Evolutionary conservation across 805 yeast genomes (phyloP).

Genomic region (Candida quercuum): DNA sequence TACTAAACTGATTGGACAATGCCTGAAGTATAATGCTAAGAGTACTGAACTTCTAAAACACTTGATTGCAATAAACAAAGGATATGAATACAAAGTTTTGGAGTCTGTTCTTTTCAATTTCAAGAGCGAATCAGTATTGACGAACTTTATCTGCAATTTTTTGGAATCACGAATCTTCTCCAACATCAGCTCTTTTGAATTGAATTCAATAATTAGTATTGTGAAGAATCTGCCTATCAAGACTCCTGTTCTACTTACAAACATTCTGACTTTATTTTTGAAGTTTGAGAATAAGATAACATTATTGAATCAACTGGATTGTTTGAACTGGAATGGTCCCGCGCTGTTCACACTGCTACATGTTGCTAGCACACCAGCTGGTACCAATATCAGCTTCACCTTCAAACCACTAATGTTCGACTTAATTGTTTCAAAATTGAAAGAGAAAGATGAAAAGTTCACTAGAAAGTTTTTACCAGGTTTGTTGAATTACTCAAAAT

Average conservation of each 20-base stretch:
- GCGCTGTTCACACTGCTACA: background rate
- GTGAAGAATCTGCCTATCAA: background rate
- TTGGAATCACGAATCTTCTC: slow-evolving; percentile 1
- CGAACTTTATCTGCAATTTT: background rate
- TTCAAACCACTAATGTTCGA: background rate
- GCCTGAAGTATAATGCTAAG: background rate
- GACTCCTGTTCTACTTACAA: background rate
- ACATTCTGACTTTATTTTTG: background rate
- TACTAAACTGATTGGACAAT: background rate
- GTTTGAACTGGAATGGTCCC: background rate
- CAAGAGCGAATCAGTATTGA: background rate
- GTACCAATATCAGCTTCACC: background rate
- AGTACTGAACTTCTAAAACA: background rate
- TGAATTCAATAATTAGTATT: background rate
- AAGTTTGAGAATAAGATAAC: background rate
- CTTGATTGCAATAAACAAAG: background rate
- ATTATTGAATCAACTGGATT: background rate
- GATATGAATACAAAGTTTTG: background rate
- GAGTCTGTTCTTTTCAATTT: background rate
- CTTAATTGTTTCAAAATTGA: background rate
- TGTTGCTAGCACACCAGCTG: background rate
- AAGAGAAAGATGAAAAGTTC: background rate
- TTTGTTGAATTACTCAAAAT: no score
- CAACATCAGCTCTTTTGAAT: background rate
- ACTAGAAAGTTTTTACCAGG: background rate